Conservation (phyloP, 148 eudicot species). For the Rhododendron mucronatum region DNA sequence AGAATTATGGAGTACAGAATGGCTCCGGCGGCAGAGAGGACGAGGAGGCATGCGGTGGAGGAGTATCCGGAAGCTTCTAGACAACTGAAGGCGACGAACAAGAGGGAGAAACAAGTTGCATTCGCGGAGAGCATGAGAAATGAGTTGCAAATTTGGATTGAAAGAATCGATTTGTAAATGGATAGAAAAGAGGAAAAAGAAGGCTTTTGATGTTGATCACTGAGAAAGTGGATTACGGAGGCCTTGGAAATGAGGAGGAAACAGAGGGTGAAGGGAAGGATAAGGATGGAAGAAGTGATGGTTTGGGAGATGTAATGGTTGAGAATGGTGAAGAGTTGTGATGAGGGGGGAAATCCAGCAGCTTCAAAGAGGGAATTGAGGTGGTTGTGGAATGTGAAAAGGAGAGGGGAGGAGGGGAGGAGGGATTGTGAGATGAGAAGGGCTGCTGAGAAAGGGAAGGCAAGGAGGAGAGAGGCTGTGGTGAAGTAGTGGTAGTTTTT, state of each 20-base stretch:
- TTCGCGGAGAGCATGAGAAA: conserved; percentile 46
- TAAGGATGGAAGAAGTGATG: conserved; percentile 35
- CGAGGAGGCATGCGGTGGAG: conserved; percentile 28
- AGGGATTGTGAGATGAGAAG: conserved; percentile 51
- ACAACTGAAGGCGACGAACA: conserved; percentile 38
- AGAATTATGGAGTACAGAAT: conserved; percentile 54
- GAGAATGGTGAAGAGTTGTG: conserved; percentile 36
- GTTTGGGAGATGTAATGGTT: conserved; percentile 65
- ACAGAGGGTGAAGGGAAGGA: conserved; percentile 55
- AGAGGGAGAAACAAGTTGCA: conserved; percentile 53
- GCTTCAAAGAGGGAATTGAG: conserved; percentile 37
- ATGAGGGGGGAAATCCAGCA: conserved; percentile 42
- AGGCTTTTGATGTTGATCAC: neutral
- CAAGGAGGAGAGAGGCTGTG: conserved; percentile 37
- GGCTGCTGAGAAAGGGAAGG: conserved; percentile 59
- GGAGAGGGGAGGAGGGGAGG: conserved; percentile 31
- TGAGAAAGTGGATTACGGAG: conserved; percentile 34
- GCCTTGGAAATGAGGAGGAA: conserved; percentile 70
- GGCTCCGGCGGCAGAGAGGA: conserved; percentile 30
- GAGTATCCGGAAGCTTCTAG: conserved; percentile 25
- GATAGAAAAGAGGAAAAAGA: conserved; percentile 20
- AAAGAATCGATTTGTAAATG: conserved; percentile 33
- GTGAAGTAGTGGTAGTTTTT: conserved; percentile 57
- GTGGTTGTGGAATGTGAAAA: conserved; percentile 34
- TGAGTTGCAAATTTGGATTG: conserved; percentile 43